A percentile compares a stretch with the other conserved stretches of the same genome.
Evolutionary conservation across 23 red algal genomes (phyloP).

Genomic region (Gracilaria domingensis): DNA sequence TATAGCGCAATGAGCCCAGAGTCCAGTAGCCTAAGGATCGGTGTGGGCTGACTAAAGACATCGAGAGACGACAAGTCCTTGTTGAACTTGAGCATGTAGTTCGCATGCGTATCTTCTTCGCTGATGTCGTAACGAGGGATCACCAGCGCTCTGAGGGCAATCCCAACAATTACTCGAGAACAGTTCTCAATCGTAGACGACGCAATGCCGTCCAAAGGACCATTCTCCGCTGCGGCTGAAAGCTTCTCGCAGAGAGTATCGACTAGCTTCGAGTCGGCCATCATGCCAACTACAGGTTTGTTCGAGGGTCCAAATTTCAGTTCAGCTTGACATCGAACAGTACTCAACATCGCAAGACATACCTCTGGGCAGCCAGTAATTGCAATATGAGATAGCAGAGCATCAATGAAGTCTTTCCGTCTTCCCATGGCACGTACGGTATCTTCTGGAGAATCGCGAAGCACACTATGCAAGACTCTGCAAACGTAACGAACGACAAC

Average conservation of each 20-base stretch:
- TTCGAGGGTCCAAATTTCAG: constrained; percentile 85
- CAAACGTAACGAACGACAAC: constrained; percentile 77
- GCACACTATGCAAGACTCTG: constrained; percentile 69
- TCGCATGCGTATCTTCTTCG: constrained; percentile 53
- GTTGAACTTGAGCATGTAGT: constrained; percentile 77
- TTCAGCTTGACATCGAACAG: constrained; percentile 79
- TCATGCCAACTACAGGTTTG: constrained; percentile 77
- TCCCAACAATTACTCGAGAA: constrained; percentile 77
- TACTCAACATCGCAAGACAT: constrained; percentile 70
- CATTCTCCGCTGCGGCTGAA: constrained; percentile 44
- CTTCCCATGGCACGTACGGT: constrained; percentile 70
- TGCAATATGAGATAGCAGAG: constrained; percentile 65
- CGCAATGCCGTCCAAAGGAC: constrained; percentile 62
- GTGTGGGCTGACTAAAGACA: constrained; percentile 64
- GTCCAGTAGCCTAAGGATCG: constrained; percentile 71
- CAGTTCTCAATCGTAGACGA: constrained; percentile 80
- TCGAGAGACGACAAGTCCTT: constrained; percentile 62
- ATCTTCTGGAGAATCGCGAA: constrained; percentile 77
- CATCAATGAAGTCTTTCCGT: constrained; percentile 65
- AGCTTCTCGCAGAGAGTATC: constrained; percentile 67
- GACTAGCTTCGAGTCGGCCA: constrained; percentile 73
- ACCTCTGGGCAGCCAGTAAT: constrained; percentile 77
- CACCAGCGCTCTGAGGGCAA: constrained; percentile 75
- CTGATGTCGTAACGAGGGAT: constrained; percentile 71
- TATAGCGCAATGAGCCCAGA: constrained; percentile 61